Evolutionary conservation across 1,284 basidiomycete species (phyloP), one percentile per base, ranked within the genome.

Genomic region (Heterobasidion irregulare): DNA sequence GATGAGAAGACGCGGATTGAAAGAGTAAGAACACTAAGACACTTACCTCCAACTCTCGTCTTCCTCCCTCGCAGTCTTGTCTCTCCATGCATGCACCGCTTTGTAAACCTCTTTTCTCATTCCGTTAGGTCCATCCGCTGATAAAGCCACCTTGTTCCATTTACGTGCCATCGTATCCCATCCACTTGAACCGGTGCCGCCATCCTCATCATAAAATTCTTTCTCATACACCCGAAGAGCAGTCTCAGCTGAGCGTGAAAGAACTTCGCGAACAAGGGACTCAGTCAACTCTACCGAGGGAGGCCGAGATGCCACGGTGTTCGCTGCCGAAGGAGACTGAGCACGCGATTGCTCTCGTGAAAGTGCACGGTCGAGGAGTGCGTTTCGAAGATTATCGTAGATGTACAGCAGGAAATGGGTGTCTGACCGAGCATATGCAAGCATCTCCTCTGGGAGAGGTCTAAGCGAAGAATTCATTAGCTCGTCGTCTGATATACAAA

Each of bases 331-430:
- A 32, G 70, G 68, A 53, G 64, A 65, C 33, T 64, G 64, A 0
- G 65, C 58, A 18, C 66, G 67, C 0, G 70, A 69, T 35, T 67
- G 72, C 1, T 70, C 66, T 9, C 67, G 64, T 1, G 75, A 78
- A 36, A 72, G 67, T 0, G 77, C 76, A 16, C 82, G 82, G 64
- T 84, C 84, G 26, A 93, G 74, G 3, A 98, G 84, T 1, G 89
- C 89, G 65, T 91, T 87, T 6, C 93, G 88, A n/a, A 98, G 80
- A 60, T 85, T 83, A 71, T 98, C 94, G 70, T 96, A 98, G 63
- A 98, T 86, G 71, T 84, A 94, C 18, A 98, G 76, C 2, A 99
- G 79, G 71, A 90, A 97, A 69, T 99, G 96, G 0, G 96, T 99
- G 69, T 99, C 96, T 5, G 92, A 91, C 18, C 94, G 86, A 1